phyloP scores from a whole-genome alignment of 495 filamentous ascomycete genomes.

The Aspergillus cristatus region DNA sequence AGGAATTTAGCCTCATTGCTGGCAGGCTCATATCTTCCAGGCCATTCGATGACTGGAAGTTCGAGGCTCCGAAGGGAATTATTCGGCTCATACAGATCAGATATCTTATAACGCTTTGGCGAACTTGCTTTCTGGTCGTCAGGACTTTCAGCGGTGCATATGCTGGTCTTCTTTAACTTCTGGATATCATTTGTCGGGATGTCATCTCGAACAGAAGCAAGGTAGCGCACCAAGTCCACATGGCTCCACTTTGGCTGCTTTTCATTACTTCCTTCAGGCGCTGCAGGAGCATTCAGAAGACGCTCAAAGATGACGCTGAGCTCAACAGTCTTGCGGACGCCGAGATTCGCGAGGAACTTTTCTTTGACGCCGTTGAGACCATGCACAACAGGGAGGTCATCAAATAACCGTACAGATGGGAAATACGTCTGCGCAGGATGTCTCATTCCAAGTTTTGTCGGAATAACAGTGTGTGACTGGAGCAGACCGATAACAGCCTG shows the following conservation, averaged over 20 bases:
- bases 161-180: conserved; percentile 62
- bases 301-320: conserved; percentile 87
- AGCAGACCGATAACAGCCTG: conserved; percentile 53
- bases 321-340: conserved; percentile 77
- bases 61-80: conserved; percentile 56
- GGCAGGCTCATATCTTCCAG: conserved; percentile 50
- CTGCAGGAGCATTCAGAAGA: conserved; percentile 48
- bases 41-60: conserved; percentile 80
- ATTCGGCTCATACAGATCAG: conserved; percentile 78
- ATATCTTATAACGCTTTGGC: conserved; percentile 61
- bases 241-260: conserved; percentile 66
- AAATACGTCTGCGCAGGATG: conserved; percentile 86
- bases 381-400: conserved; percentile 76
- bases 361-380: conserved; percentile 75
- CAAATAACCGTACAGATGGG: conserved; percentile 82
- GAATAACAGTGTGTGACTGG: conserved; percentile 64
- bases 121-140: conserved; percentile 16
- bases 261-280: conserved; percentile 31
- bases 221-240: conserved; percentile 87
- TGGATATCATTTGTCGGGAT: conserved; percentile 79
- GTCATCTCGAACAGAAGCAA: conserved; percentile 80
- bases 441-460: conserved; percentile 85
- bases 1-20: conserved; percentile 70
- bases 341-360: conserved; percentile 71
- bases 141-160: conserved; percentile 68